Percentiles rank a stretch among this genome's conserved stretches.
phyloP scores from a whole-genome alignment of 768 basidiomycete species.

The Amanita subjunquillea region DNA sequence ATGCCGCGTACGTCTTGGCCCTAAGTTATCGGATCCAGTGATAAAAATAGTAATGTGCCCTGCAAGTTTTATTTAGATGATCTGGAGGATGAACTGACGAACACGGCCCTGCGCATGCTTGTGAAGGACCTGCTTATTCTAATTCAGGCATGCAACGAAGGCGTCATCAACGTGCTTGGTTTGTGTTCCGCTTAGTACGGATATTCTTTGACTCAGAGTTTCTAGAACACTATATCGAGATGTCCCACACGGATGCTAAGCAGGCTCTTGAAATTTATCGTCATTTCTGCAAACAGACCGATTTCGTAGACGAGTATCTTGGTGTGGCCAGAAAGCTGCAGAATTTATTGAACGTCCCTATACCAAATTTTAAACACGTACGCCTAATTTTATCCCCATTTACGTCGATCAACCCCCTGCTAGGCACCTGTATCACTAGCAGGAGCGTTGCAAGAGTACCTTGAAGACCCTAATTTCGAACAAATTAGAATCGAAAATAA shows the following conservation, averaged over 20 bases:
- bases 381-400: slow-evolving; percentile 13
- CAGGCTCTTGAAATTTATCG: slow-evolving; percentile 84
- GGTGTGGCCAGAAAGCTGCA: slow-evolving; percentile 88
- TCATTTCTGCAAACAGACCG: slow-evolving; percentile 89
- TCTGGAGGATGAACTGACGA: slow-evolving; percentile 84
- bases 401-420: neutral
- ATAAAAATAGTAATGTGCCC: neutral
- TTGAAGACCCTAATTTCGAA: slow-evolving; percentile 95
- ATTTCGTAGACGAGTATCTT: slow-evolving; percentile 86
- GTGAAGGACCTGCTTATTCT: slow-evolving; percentile 93
- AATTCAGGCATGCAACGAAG: slow-evolving; percentile 95
- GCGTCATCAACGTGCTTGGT: slow-evolving; percentile 76
- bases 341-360: slow-evolving; percentile 85
- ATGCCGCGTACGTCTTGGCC: slow-evolving; percentile 59
- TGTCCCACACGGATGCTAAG: slow-evolving; percentile 88
- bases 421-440: slow-evolving; percentile 95
- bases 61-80: slow-evolving; percentile 87
- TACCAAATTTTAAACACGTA: slow-evolving; percentile 90
- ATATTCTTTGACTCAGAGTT: slow-evolving; percentile 14
- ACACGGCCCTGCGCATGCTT: slow-evolving; percentile 83
- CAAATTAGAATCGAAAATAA: slow-evolving; percentile 91
- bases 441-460: slow-evolving; percentile 87
- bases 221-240: slow-evolving; percentile 96
- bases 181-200: slow-evolving; percentile 15
- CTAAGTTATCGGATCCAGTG: neutral